Base-by-base conservation (phyloP, 129 eudicot species). In the Dittrichia graveolens region DNA sequence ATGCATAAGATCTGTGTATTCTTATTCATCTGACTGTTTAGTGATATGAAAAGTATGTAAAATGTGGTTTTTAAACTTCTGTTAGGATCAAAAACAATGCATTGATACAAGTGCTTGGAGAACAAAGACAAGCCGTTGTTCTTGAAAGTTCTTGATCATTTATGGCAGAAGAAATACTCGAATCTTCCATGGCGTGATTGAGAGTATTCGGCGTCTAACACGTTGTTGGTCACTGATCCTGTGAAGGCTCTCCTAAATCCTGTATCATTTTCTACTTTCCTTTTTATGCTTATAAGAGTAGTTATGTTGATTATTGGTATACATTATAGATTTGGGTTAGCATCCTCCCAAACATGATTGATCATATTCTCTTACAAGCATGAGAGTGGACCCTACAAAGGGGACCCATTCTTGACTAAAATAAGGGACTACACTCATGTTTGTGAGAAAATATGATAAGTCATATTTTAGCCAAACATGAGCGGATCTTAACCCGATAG, bases 1-100 rank as follows among this genome's bases (percentile, higher is more conserved):
- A n/a, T n/a, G n/a, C n/a, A n/a, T n/a, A n/a, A n/a, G n/a, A n/a
- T n/a, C n/a, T n/a, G n/a, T n/a, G n/a, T n/a, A n/a, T n/a, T n/a
- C n/a, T n/a, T n/a, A n/a, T n/a, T n/a, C n/a, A n/a, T n/a, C n/a
- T n/a, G 38, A 8, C 53, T 62, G 18, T 24, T 24, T 24, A 2
- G 2, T 24, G 31, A 24, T 24, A 24, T 24, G 31, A 24, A n/a
- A n/a, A 24, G 31, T 24, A 24, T 24, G 31, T 24, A 24, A 24
- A 24, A 24, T 24, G 31, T 24, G 0, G 2, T 24, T 24, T 43
- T 48, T 52, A 15, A 34, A 31, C 37, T 15, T 43, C 5, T 3
- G 44, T 77, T 75, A 91, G 97, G 88, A 83, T 71, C 96, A 89
- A 79, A 55, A 72, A 3, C 62, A 81, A 8, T 86, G 94, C 61